Evolutionary conservation across 495 filamentous ascomycete species (phyloP).

Genomic region (Xylaria curta): DNA sequence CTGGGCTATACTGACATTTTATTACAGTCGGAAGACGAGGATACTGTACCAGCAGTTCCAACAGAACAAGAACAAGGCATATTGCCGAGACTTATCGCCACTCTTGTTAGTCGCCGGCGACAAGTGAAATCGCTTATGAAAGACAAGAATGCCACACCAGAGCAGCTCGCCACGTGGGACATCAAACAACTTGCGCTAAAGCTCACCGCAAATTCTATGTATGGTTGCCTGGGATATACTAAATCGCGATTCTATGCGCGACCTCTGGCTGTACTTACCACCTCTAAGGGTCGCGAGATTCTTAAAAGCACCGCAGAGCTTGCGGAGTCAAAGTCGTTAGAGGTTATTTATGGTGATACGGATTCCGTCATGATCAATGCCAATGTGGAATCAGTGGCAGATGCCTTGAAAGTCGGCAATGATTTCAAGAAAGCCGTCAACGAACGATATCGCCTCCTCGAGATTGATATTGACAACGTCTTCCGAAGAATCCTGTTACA

Average conservation of each 20-base stretch:
- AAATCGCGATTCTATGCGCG: conserved; percentile 96
- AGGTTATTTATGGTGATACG: conserved; percentile 98
- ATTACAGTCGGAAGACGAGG: conserved; percentile 75
- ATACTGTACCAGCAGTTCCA: conserved; percentile 74
- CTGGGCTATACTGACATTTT: conserved; percentile 32
- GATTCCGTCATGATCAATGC: conserved; percentile 99
- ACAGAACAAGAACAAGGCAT: conserved; percentile 76
- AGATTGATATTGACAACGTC: conserved; percentile 98
- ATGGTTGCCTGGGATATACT: conserved; percentile 95
- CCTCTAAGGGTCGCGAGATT: conserved; percentile 97
- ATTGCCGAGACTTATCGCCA: conserved; percentile 87
- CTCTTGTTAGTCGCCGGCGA: conserved; percentile 82
- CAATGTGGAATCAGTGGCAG: conserved; percentile 89
- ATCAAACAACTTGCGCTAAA: conserved; percentile 97
- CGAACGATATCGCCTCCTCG: conserved; percentile 84
- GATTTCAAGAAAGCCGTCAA: conserved; percentile 77
- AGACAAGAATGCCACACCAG: conserved; percentile 80
- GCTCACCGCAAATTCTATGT: conserved; percentile 99
- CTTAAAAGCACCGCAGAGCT: conserved; percentile 92
- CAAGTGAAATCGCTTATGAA: conserved; percentile 98
- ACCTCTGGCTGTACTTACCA: conserved; percentile 93
- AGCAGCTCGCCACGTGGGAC: conserved; percentile 94
- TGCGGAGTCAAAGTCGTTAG: conserved; percentile 83
- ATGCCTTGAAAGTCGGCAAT: conserved; percentile 84
- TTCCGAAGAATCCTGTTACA: conserved; percentile 93